Evolutionary conservation across 305 asterid species (phyloP).

Genomic region (Fraxinus latifolia): DNA sequence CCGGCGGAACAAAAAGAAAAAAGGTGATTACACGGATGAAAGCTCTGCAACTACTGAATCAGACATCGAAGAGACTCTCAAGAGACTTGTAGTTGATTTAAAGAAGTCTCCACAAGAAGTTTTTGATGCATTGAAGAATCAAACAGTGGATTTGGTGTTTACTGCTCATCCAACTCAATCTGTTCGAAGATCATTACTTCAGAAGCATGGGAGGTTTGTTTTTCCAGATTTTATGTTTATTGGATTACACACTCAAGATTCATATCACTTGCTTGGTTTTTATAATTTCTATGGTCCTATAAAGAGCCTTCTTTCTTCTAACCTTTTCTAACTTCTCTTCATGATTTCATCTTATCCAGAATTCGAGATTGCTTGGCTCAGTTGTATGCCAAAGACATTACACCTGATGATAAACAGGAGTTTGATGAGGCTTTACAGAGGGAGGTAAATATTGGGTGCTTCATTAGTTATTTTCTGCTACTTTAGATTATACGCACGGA

Average conservation of each 20-base stretch:
- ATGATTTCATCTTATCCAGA: slow-evolving; percentile 7
- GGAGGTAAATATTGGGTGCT: slow-evolving; percentile 21
- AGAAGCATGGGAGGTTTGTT: slow-evolving; percentile 49
- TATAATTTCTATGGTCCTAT: not conserved
- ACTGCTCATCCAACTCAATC: slow-evolving; percentile 60
- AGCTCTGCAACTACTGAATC: slow-evolving; percentile 50
- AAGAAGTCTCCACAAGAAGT: slow-evolving; percentile 52
- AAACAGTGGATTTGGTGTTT: slow-evolving; percentile 47
- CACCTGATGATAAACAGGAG: slow-evolving; percentile 37
- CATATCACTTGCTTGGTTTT: not conserved
- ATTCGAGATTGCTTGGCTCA: slow-evolving; percentile 36
- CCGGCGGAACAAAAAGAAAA: slow-evolving; percentile 41
- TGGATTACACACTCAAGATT: not conserved
- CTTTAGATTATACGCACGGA: not conserved
- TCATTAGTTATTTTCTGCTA: not conserved
- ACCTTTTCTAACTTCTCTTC: not conserved
- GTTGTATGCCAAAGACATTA: slow-evolving; percentile 30
- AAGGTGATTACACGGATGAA: slow-evolving; percentile 48
- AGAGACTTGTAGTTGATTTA: slow-evolving; percentile 41
- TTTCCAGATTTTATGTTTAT: not conserved
- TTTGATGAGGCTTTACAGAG: slow-evolving; percentile 33
- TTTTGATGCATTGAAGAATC: slow-evolving; percentile 52
- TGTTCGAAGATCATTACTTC: slow-evolving; percentile 51
- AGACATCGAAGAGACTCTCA: slow-evolving; percentile 49
- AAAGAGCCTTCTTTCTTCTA: not conserved